Conservation (phyloP, 768 basidiomycete species). For the Cubamyces lactineus region DNA sequence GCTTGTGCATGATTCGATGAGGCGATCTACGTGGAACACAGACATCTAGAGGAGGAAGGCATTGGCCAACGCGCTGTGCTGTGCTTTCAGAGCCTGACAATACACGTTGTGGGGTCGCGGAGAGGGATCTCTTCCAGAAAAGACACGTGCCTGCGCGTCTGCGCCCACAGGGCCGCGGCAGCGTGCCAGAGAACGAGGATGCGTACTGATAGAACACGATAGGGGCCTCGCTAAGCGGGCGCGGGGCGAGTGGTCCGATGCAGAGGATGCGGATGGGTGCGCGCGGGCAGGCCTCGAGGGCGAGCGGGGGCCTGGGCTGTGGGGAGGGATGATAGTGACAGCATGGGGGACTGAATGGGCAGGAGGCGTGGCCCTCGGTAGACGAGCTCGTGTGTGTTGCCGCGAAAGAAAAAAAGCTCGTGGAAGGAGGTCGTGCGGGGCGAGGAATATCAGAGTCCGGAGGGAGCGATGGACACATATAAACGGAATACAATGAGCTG, state of each 20-base stretch:
- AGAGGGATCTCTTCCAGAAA: not conserved
- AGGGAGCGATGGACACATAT: not conserved
- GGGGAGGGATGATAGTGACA: slow-evolving; percentile 1
- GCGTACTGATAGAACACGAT: slow-evolving; percentile 13
- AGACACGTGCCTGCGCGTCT: slow-evolving; percentile 5
- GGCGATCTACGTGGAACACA: too few relatives aligned
- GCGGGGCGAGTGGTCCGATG: slow-evolving; percentile 1
- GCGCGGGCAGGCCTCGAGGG: not conserved
- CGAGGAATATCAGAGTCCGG: not conserved
- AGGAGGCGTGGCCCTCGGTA: slow-evolving; percentile 4
- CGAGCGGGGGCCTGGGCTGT: not conserved
- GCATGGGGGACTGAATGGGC: not conserved
- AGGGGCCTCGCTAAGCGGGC: slow-evolving; percentile 8
- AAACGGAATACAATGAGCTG: not conserved
- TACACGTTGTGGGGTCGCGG: slow-evolving; percentile 14
- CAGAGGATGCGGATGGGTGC: not conserved
- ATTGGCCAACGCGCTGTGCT: too few relatives aligned
- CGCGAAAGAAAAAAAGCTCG: slow-evolving; percentile 4
- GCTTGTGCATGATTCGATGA: too few relatives aligned
- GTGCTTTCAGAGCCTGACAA: too few relatives aligned
- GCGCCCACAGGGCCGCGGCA: slow-evolving; percentile 2
- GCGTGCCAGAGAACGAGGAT: not conserved
- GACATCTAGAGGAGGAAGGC: too few relatives aligned
- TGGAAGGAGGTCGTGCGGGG: not conserved
- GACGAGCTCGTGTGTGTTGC: slow-evolving; percentile 1